Evolutionary conservation across 495 filamentous ascomycete species (phyloP).

Genomic region (Clavariopsis aquatica): DNA sequence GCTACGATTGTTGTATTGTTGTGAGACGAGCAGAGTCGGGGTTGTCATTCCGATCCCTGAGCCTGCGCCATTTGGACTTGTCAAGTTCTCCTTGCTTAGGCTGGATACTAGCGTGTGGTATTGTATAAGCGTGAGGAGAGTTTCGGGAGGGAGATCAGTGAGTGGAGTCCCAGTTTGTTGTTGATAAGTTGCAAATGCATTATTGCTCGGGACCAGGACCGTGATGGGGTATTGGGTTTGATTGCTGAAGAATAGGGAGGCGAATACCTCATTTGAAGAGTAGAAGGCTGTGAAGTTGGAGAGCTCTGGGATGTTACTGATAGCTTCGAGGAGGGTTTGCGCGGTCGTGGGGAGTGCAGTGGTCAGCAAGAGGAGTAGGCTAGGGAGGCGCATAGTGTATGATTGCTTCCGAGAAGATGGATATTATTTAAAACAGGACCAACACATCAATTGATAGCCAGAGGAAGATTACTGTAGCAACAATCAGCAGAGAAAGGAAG

Average conservation of each 20-base stretch:
- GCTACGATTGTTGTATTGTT: conserved; percentile 22
- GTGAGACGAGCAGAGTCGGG: conserved; percentile 12
- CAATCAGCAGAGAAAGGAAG: neutral
- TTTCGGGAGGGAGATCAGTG: conserved; percentile 4
- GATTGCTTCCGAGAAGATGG: neutral
- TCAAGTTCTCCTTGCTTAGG: conserved; percentile 18
- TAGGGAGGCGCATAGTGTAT: neutral
- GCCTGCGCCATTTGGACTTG: neutral
- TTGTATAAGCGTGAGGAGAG: conserved; percentile 17
- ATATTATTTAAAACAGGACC: neutral
- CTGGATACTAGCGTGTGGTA: conserved; percentile 23
- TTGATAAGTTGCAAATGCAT: conserved; percentile 25
- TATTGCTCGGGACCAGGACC: conserved; percentile 22
- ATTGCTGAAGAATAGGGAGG: conserved; percentile 18
- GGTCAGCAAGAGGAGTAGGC: neutral
- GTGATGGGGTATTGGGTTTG: conserved; percentile 21
- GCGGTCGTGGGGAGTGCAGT: conserved; percentile 3
- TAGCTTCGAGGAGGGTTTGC: conserved; percentile 22
- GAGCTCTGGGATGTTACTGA: conserved; percentile 10
- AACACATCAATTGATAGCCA: neutral
- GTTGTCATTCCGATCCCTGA: conserved; percentile 9
- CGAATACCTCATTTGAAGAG: conserved; percentile 19
- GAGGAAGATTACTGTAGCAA: neutral
- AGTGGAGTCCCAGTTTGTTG: conserved; percentile 5
- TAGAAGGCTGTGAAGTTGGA: conserved; percentile 33